A percentile compares a stretch with the other conserved stretches of the same genome.
These are phyloP conservation scores for Puccinia hordei DNA, from an alignment of 1,284 basidiomycete genomes.

Conservation along the genomic window DNA sequence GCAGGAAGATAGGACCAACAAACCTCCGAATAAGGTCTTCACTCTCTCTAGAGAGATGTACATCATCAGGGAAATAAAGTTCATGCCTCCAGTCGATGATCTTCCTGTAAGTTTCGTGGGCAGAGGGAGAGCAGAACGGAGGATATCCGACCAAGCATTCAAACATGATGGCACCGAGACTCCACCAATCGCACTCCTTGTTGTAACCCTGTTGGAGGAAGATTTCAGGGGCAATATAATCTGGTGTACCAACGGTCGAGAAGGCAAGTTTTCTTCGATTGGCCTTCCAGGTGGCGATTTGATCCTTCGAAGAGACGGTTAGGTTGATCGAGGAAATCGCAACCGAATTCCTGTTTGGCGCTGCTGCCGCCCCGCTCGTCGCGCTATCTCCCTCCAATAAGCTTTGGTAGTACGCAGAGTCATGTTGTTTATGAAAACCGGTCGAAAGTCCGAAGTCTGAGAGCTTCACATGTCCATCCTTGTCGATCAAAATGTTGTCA, in stretches of 20 bases:
- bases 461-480: conserved; percentile 88
- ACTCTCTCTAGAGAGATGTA: conserved; percentile 87
- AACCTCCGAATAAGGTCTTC: conserved; percentile 84
- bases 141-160: conserved; percentile 95
- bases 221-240: conserved; percentile 98
- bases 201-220: conserved; percentile 97
- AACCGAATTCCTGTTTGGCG: conserved; percentile 73
- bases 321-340: conserved; percentile 94
- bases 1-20: conserved; percentile 39
- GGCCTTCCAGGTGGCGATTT: conserved; percentile 98
- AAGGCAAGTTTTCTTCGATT: conserved; percentile 96
- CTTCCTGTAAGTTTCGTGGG: conserved; percentile 97
- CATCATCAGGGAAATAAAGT: conserved; percentile 91
- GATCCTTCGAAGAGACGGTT: conserved; percentile 86
- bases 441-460: conserved; percentile 94
- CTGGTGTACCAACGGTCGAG: conserved; percentile 96
- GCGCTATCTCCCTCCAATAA: conserved; percentile 69
- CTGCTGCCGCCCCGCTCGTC: conserved; percentile 8
- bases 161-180: conserved; percentile 86
- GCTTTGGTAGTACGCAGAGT: conserved; percentile 90
- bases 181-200: conserved; percentile 94
- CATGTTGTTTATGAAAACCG: conserved; percentile 91
- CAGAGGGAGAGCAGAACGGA: conserved; percentile 96
- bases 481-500: conserved; percentile 95
- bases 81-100: conserved; percentile 93